phyloP scores from a whole-genome alignment of 1,139 yeast species.

The Pneumocystis canis region DNA sequence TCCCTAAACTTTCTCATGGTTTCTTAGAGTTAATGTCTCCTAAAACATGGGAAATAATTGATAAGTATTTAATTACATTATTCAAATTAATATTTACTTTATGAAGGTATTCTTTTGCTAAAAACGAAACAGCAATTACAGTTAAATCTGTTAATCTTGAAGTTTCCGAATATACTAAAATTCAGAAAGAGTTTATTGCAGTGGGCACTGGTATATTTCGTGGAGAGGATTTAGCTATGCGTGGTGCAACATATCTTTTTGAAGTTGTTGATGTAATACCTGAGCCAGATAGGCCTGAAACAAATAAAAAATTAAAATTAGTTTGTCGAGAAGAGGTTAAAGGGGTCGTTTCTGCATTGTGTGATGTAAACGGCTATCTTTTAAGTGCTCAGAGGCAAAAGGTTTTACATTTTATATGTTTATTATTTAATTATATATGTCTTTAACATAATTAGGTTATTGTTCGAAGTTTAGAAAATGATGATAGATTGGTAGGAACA shows the following conservation, averaged over 20 bases:
- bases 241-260: constrained; percentile 61
- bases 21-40: constrained; percentile 57
- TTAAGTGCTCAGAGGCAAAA: constrained; percentile 83
- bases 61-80: constrained; percentile 28
- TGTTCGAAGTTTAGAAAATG: constrained; percentile 66
- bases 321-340: constrained; percentile 63
- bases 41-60: constrained; percentile 61
- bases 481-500: constrained; percentile 71
- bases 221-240: constrained; percentile 70
- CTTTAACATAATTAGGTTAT: constrained; percentile 23
- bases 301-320: constrained; percentile 62
- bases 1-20: constrained; percentile 45
- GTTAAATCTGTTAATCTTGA: constrained; percentile 48
- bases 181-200: constrained; percentile 53
- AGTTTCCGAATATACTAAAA: constrained; percentile 37
- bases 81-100: not conserved
- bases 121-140: constrained; percentile 50
- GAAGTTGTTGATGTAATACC: constrained; percentile 80
- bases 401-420: constrained; percentile 22
- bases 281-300: constrained; percentile 77
- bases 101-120: constrained; percentile 34
- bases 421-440: constrained; percentile 15
- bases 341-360: constrained; percentile 71
- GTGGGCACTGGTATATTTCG: constrained; percentile 67
- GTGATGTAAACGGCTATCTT: constrained; percentile 73